phyloP scores from a whole-genome alignment of 2,329 filamentous ascomycete genomes.

The Cytospora piceicola region DNA sequence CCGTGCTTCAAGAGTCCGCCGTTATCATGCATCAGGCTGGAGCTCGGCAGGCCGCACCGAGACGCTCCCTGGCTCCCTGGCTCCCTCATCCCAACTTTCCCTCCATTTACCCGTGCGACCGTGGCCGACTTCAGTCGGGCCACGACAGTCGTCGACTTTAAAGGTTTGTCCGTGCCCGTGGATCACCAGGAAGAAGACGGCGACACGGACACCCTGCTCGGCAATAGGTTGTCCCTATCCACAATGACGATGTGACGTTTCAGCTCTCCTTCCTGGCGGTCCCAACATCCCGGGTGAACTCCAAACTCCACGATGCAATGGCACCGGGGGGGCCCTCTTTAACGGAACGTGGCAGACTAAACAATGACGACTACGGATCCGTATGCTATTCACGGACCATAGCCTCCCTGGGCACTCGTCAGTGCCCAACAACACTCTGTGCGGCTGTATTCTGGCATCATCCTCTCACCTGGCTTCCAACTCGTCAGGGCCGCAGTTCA shows the following conservation, averaged over 20 bases:
- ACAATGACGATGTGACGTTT: constrained; percentile 3
- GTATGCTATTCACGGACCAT: constrained; percentile 6
- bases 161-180: neutral
- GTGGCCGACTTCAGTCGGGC: constrained; percentile 1
- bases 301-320: neutral
- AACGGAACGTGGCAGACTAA: neutral
- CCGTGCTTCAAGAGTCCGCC: constrained; percentile 1
- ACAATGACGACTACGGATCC: neutral
- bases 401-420: constrained; percentile 9
- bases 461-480: constrained; percentile 1
- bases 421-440: constrained; percentile 13
- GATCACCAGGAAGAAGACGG: neutral
- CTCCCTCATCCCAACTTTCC: neutral
- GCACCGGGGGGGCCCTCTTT: neutral
- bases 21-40: neutral
- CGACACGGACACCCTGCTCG: neutral
- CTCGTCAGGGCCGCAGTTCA: constrained; percentile 7
- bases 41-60: constrained; percentile 3
- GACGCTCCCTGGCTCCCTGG: neutral
- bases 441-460: neutral
- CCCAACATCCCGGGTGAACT: neutral
- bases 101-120: neutral
- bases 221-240: neutral
- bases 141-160: neutral
- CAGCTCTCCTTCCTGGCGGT: neutral